Base-by-base conservation (phyloP, 306 rosid species). In the Crataegus laevigata region DNA sequence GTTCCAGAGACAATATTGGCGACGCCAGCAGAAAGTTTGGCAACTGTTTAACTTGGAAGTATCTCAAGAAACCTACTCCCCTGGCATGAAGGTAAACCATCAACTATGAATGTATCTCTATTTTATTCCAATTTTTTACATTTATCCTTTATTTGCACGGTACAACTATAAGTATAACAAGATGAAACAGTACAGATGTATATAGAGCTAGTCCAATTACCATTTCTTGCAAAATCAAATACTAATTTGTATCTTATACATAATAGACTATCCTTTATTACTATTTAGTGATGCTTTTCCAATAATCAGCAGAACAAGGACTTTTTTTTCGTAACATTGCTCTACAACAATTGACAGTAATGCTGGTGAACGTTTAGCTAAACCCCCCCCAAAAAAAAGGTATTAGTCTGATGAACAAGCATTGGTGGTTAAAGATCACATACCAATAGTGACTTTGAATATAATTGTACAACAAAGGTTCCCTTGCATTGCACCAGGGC, bases 361-460 rank as follows among this genome's bases (percentile, higher is more conserved):
- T 11, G 5, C 12, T 43, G 12, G 50, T 13, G 50, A 43, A 36
- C 2, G 10, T 8, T 36, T 24, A 42, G 71, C n/a, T 17, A 32
- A 22, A 30, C 28, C 17, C n/a, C n/a, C n/a, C n/a, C n/a, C 14
- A 11, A 60, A 3, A 75, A 29, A 4, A 15, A 24, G 50, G 36
- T 43, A 69, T 30, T 14, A 13, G 30, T 3, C 22, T 29, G 25
- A 22, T 43, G 30, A 29, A 43, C 42, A 25, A 85, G 40, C 58
- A 25, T 36, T 13, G 26, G 28, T 72, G 62, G 76, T 70, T 50
- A 47, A 82, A 71, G 63, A 76, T 43, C 50, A 3, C 86, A 71
- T 90, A 91, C 97, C 98, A 94, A 72, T 89, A 91, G 85, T 82
- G 91, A 81, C 90, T 88, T 86, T 94, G 98, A 82, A 94, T 89